Evolutionary conservation across 1,139 yeast genomes (phyloP).

Genomic region (Suhomyces chickasaworum): DNA sequence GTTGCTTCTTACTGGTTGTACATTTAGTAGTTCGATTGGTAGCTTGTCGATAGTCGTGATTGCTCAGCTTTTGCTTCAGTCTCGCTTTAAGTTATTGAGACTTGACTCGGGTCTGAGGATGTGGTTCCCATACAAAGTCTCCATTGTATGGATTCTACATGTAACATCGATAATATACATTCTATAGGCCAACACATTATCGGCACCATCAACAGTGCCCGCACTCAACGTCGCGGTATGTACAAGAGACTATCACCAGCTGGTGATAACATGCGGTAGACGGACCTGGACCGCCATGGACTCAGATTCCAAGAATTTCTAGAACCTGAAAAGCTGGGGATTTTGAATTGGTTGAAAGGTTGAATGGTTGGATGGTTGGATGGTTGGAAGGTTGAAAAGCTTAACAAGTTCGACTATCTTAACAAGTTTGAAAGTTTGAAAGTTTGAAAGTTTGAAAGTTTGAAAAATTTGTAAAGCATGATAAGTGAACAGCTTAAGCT

Average conservation of each 20-base stretch:
- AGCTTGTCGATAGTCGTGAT: no score
- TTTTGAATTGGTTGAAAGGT: background rate
- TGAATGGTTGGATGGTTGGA: background rate
- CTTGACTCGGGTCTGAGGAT: no score
- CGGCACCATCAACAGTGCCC: slow-evolving; percentile 5
- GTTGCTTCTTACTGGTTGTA: no score
- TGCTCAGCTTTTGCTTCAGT: no score
- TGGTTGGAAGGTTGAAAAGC: background rate
- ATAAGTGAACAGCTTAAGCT: slow-evolving; percentile 30
- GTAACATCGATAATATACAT: slow-evolving; percentile 6
- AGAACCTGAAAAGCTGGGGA: background rate
- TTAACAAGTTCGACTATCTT: background rate
- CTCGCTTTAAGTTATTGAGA: no score
- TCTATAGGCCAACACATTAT: slow-evolving; percentile 8
- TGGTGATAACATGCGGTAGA: slow-evolving; percentile 2
- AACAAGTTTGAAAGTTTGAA: background rate
- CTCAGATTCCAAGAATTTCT: slow-evolving; percentile 51
- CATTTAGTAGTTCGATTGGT: no score
- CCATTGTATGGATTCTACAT: no score
- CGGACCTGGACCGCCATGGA: slow-evolving; percentile 1
- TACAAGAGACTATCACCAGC: slow-evolving; percentile 3
- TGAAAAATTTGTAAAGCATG: background rate
- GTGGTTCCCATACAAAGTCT: no score
- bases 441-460: background rate
- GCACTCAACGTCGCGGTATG: slow-evolving; percentile 7